A percentile compares a stretch with the other conserved stretches of the same genome.
These are phyloP conservation scores for Guyanaporus albipodus DNA, from an alignment of 768 basidiomycete species.

Conservation along the genomic window DNA sequence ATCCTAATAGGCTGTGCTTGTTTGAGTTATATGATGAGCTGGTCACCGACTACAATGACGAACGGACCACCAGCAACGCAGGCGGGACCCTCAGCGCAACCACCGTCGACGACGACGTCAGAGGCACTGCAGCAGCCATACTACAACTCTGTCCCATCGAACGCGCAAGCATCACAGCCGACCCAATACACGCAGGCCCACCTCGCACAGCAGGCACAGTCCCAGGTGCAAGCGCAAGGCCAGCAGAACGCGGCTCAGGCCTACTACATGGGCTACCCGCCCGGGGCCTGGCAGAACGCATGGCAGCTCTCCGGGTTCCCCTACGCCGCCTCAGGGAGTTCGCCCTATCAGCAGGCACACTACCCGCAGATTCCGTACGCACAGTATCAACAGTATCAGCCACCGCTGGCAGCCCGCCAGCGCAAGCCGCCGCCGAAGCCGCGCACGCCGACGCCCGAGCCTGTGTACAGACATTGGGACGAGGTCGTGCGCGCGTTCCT, in stretches of 20 bases:
- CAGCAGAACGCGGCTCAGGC: conserved; percentile 29
- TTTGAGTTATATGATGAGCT: no score
- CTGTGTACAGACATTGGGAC: conserved; percentile 59
- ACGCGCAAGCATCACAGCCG: conserved; percentile 12
- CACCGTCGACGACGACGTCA: conserved; percentile 3
- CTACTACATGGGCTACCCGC: conserved; percentile 34
- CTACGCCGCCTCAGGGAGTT: conserved; percentile 27
- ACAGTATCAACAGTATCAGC: conserved; percentile 34
- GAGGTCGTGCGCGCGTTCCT: conserved; percentile 52
- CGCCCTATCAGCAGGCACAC: conserved; percentile 33
- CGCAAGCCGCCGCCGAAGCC: conserved; percentile 26
- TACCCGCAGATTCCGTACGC: conserved; percentile 33
- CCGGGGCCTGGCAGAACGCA: conserved; percentile 31
- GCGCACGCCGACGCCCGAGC: conserved; percentile 39
- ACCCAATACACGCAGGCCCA: conserved; percentile 21
- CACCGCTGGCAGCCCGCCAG: conserved; percentile 25
- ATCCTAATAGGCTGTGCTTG: no score
- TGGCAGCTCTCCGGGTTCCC: conserved; percentile 34
- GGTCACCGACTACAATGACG: no score
- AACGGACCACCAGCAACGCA: conserved; percentile 40
- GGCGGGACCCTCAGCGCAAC: conserved; percentile 38
- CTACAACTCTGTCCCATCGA: conserved; percentile 13
- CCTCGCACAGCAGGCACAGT: conserved; percentile 14
- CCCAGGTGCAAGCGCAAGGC: conserved; percentile 16
- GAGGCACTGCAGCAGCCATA: conserved; percentile 11